Conservation (phyloP, 257 asterid species). For the Cruciata laevipes region DNA sequence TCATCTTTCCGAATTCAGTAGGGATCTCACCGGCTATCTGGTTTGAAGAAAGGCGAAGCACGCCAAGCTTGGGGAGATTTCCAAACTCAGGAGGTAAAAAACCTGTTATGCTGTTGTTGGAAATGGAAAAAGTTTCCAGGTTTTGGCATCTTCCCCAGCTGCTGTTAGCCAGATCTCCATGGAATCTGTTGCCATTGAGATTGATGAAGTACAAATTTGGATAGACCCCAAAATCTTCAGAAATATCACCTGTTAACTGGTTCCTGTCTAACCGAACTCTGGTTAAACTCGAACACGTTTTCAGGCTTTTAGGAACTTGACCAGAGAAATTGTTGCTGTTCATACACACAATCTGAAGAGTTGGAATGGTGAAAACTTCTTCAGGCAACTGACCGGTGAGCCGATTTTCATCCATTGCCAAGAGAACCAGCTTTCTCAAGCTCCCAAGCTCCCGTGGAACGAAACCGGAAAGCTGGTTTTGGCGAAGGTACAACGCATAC, state of each 20-base stretch:
- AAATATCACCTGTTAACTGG: slow-evolving; percentile 26
- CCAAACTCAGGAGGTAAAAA: slow-evolving; percentile 25
- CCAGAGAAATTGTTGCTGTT: slow-evolving; percentile 25
- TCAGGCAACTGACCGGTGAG: slow-evolving; percentile 33
- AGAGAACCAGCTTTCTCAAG: slow-evolving; percentile 10
- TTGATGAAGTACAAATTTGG: slow-evolving; percentile 23
- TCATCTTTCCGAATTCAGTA: slow-evolving; percentile 11
- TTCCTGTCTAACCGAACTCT: slow-evolving; percentile 29
- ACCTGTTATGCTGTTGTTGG: slow-evolving; percentile 31
- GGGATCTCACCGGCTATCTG: slow-evolving; percentile 28
- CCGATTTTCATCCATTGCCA: slow-evolving; percentile 19
- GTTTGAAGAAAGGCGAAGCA: slow-evolving; percentile 33
- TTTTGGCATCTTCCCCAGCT: slow-evolving; percentile 26
- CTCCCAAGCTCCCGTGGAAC: slow-evolving; percentile 18
- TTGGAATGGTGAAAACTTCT: slow-evolving; percentile 24
- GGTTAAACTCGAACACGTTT: slow-evolving; percentile 28
- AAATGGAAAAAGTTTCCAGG: slow-evolving; percentile 18
- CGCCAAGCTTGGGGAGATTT: slow-evolving; percentile 12
- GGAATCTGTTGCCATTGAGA: slow-evolving; percentile 26
- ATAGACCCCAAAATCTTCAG: slow-evolving; percentile 28
- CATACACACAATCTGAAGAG: slow-evolving; percentile 14
- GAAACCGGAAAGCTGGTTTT: slow-evolving; percentile 19
- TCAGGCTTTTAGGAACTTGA: slow-evolving; percentile 28
- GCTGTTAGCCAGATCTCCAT: slow-evolving; percentile 29
- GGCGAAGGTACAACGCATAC: neutral